A percentile compares a stretch with the other conserved stretches of the same genome.
Evolutionary conservation across 108 stramenopile genomes (phyloP).

Genomic region (Nannochloropsis salina): DNA sequence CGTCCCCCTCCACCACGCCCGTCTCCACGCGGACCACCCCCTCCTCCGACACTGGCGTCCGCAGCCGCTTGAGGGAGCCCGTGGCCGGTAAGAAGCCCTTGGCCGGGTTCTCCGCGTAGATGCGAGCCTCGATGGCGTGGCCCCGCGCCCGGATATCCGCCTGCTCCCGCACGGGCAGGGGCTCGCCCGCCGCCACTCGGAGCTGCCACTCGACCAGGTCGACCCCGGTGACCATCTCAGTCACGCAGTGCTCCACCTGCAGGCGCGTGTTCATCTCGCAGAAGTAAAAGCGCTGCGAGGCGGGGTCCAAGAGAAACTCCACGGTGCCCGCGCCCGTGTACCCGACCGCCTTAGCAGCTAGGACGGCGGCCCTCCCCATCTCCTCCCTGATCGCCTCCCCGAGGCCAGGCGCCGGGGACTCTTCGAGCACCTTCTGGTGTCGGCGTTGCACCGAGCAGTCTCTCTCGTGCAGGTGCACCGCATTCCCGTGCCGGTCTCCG

Average conservation of each 20-base stretch:
- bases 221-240: conserved; percentile 94
- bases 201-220: conserved; percentile 91
- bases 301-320: conserved; percentile 85
- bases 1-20: conserved; percentile 57
- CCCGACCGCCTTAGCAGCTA: conserved; percentile 69
- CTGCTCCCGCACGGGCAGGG: conserved; percentile 56
- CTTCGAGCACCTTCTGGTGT: conserved; percentile 95
- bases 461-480: conserved; percentile 84
- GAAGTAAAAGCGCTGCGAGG: conserved; percentile 85
- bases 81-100: conserved; percentile 60
- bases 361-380: conserved; percentile 75
- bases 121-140: conserved; percentile 62
- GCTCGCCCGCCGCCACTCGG: conserved; percentile 78
- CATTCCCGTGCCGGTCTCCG: conserved; percentile 82
- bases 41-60: conserved; percentile 24
- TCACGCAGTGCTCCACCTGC: conserved; percentile 99
- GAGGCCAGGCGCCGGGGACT: conserved; percentile 83
- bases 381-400: conserved; percentile 60
- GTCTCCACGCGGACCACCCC: conserved; percentile 54
- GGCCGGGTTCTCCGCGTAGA: conserved; percentile 60
- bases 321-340: conserved; percentile 98
- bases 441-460: conserved; percentile 91
- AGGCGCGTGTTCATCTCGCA: conserved; percentile 96
- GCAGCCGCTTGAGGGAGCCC: conserved; percentile 53
- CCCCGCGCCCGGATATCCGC: conserved; percentile 37